Conservation (phyloP, 1,284 basidiomycete genomes). For the Cryptococcus deneoformans region DNA sequence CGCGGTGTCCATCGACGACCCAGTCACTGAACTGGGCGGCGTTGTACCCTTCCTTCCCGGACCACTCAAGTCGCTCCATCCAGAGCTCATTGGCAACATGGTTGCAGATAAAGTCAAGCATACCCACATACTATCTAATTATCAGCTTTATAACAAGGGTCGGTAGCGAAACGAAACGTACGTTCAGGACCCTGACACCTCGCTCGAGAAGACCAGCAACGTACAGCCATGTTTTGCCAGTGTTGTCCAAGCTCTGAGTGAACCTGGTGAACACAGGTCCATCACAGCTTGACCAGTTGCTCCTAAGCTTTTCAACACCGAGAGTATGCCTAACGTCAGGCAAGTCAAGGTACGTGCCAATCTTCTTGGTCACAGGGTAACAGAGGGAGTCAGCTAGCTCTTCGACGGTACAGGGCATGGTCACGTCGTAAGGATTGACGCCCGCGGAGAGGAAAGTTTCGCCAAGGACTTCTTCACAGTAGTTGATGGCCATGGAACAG, state of each 20-base stretch:
- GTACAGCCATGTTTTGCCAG: constrained; percentile 54
- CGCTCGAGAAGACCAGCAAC: constrained; percentile 70
- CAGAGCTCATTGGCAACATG: constrained; percentile 64
- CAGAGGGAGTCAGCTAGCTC: constrained; percentile 48
- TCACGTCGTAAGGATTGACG: constrained; percentile 61
- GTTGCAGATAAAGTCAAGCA: constrained; percentile 76
- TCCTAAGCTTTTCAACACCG: constrained; percentile 59
- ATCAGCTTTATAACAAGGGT: background rate
- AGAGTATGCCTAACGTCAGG: constrained; percentile 57
- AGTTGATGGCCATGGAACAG: constrained; percentile 61
- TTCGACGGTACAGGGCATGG: constrained; percentile 56
- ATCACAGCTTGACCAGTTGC: constrained; percentile 58
- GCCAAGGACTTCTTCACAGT: constrained; percentile 55
- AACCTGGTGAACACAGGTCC: constrained; percentile 48
- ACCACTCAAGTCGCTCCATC: constrained; percentile 63
- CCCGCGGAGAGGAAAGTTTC: constrained; percentile 35
- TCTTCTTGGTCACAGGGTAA: constrained; percentile 50
- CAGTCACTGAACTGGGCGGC: constrained; percentile 51
- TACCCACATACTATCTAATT: constrained; percentile 43
- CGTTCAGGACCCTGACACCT: constrained; percentile 64
- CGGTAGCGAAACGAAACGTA: constrained; percentile 9
- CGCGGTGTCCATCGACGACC: constrained; percentile 51
- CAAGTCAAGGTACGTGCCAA: constrained; percentile 57
- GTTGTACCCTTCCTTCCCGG: constrained; percentile 57
- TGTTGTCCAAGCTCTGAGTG: constrained; percentile 27